Base-by-base conservation (phyloP, 352 stramenopile species). In the Saprolegnia parasitica region DNA sequence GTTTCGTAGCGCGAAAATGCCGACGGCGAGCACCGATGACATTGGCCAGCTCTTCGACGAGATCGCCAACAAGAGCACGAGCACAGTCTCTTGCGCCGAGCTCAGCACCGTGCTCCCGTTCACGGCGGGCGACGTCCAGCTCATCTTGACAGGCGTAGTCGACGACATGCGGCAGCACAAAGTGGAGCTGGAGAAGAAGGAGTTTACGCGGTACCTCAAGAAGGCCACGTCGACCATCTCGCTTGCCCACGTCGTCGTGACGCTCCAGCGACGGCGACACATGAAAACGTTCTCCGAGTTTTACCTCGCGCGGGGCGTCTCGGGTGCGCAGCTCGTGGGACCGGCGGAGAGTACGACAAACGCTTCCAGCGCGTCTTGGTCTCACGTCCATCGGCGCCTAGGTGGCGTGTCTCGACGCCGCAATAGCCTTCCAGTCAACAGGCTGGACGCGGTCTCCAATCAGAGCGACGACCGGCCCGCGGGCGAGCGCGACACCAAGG, bases 231-330 rank as follows among this genome's bases (percentile, higher is more conserved):
- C 29, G 8, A 84, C 86, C 64, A 71, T 82, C 24, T 81, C 83
- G 13, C 66, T 91, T 4, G 73, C 81, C 3, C 83, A 91, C 18
- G 80, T 91, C 16, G 86, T 91, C 54, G 78, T 89, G 15, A 86
- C 78, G 13, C 82, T 91, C 71, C 89, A 91, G 65, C 81, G 83
- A 0, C 78, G 83, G 6, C 73, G 74, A 13, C 83, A 91, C 57
- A 74, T 91, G 63, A 77, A 81, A 60, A 78, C 89, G 55, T 91
- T 91, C 54, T 80, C 83, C 10, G 76, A 74, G 56, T 91, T 87
- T 74, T 91, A 91, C 68, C 72, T 75, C 11, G 85, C 76, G 67
- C 79, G 81, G 20, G 83, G 83, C 9, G 88, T 91, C 60, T 86
- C 83, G 0, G 83, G 83, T 0, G 77, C 83, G 0, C 77, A 84